Evolutionary conservation across 2,329 filamentous ascomycete species (phyloP), one percentile per base, ranked within the genome.

Genomic region (Neonectria faginata): DNA sequence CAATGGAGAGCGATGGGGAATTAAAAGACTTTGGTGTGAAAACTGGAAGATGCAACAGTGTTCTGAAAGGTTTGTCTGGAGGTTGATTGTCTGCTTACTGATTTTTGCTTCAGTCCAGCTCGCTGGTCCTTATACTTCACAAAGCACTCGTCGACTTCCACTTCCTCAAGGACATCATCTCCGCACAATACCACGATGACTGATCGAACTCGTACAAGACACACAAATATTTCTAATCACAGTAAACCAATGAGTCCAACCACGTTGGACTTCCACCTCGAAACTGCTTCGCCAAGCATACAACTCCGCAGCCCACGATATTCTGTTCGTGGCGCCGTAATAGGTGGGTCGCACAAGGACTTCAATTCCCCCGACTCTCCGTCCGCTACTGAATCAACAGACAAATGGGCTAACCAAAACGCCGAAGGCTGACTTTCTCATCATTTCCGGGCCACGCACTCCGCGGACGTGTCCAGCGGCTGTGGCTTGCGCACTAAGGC

Each of bases 401-500:
- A n/a, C 44, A 27, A 57, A 57, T 18, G 27, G 42, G 44, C 54
- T 57, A 70, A 67, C 57, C 56, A 59, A 57, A 29, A 64, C 25
- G 39, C 47, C 54, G 45, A 44, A 29, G 29, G 48, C 11, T 20
- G 45, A 48, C 47, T 51, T 61, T 70, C 48, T 67, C 63, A 71
- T 70, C 68, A 64, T 51, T 25, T 51, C 18, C 29, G 41, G 57
- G 57, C 48, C 44, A 63, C 64, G 66, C 65, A 58, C 27, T 39
- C 66, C 56, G 58, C 61, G 56, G 66, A 60, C 50, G 29, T 59
- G 39, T 25, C 47, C 18, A 39, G 54, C 47, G 39, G 53, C 16
- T 63, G 67, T 67, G 70, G 70, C 70, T 71, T 70, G 60, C 48
- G 57, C 44, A 42, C 64, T 48, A 55, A 58, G 42, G 16, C 41